Evolutionary conservation across 2,329 filamentous ascomycete species (phyloP).

Genomic region (Nigrospora sphaerica): DNA sequence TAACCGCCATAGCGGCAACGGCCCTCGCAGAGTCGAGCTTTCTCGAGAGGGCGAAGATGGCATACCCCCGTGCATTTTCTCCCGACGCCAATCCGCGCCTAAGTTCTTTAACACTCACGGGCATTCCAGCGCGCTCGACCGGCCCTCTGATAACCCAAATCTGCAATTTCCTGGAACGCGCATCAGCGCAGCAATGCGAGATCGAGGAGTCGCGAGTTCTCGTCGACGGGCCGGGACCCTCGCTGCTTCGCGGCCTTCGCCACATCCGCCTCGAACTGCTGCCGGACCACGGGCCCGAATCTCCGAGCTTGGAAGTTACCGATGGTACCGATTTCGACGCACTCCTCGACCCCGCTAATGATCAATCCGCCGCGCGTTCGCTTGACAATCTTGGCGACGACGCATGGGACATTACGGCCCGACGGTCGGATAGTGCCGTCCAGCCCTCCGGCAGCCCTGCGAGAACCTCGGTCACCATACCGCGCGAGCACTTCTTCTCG

Average conservation of each 20-base stretch:
- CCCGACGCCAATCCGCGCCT: conserved; percentile 53
- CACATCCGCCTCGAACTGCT: conserved; percentile 49
- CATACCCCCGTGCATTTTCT: conserved; percentile 39
- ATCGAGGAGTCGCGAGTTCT: conserved; percentile 25
- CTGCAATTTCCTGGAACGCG: conserved; percentile 36
- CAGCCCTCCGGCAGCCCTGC: not conserved
- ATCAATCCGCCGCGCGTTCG: conserved; percentile 25
- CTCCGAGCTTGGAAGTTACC: conserved; percentile 17
- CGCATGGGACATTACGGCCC: conserved; percentile 9
- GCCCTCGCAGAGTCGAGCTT: conserved; percentile 39
- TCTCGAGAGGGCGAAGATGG: conserved; percentile 32
- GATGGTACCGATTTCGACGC: conserved; percentile 32
- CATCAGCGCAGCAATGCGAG: conserved; percentile 39
- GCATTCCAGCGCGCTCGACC: conserved; percentile 45
- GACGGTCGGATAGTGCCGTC: not conserved
- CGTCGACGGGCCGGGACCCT: conserved; percentile 27
- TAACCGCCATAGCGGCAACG: conserved; percentile 26
- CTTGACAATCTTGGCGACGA: conserved; percentile 35
- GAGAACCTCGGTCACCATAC: not conserved
- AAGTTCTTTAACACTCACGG: conserved; percentile 42
- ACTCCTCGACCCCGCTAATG: conserved; percentile 29
- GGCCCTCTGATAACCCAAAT: conserved; percentile 44
- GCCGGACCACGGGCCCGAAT: conserved; percentile 30
- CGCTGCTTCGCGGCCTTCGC: conserved; percentile 42
- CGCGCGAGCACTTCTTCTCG: not conserved